phyloP scores from a whole-genome alignment of 805 yeast genomes.

The Ogataea kodamae region DNA sequence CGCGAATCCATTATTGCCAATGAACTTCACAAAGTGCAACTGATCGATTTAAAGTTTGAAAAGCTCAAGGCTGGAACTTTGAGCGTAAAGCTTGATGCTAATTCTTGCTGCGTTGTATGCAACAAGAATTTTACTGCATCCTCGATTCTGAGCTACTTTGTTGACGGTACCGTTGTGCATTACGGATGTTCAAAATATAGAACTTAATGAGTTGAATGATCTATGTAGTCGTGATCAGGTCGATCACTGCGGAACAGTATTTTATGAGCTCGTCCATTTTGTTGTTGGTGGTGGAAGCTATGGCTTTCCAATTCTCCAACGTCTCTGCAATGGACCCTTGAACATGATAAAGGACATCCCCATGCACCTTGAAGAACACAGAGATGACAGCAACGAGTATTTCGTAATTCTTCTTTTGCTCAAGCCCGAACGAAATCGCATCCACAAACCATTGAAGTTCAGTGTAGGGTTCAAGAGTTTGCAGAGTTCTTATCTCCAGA shows the following conservation, averaged over 20 bases:
- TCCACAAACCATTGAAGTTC: slow-evolving; percentile 65
- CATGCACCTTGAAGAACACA: slow-evolving; percentile 72
- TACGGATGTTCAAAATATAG: slow-evolving; percentile 45
- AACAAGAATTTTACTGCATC: slow-evolving; percentile 43
- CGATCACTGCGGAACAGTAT: slow-evolving; percentile 77
- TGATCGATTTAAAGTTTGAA: slow-evolving; percentile 41
- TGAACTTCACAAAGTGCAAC: slow-evolving; percentile 51
- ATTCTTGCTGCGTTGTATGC: slow-evolving; percentile 61
- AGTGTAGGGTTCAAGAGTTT: slow-evolving; percentile 57
- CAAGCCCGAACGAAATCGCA: slow-evolving; percentile 63
- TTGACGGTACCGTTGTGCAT: slow-evolving; percentile 47
- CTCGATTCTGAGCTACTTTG: slow-evolving; percentile 46
- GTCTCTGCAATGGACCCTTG: slow-evolving; percentile 24
- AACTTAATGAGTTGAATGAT: not conserved
- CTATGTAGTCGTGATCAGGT: slow-evolving; percentile 46
- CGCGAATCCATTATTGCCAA: slow-evolving; percentile 41
- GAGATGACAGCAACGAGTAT: slow-evolving; percentile 77
- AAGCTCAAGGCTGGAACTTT: slow-evolving; percentile 37
- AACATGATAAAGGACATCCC: slow-evolving; percentile 57
- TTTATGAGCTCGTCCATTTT: slow-evolving; percentile 66
- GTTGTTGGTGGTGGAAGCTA: slow-evolving; percentile 40
- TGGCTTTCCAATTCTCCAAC: slow-evolving; percentile 42
- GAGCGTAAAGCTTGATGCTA: slow-evolving; percentile 37
- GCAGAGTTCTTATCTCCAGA: slow-evolving; percentile 79
- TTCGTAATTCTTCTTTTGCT: slow-evolving; percentile 61